A percentile compares a stretch with the other conserved stretches of the same genome.
These are phyloP conservation scores for Onygenales sp. DNA, from an alignment of 2,329 filamentous ascomycete genomes.

Conservation along the genomic window DNA sequence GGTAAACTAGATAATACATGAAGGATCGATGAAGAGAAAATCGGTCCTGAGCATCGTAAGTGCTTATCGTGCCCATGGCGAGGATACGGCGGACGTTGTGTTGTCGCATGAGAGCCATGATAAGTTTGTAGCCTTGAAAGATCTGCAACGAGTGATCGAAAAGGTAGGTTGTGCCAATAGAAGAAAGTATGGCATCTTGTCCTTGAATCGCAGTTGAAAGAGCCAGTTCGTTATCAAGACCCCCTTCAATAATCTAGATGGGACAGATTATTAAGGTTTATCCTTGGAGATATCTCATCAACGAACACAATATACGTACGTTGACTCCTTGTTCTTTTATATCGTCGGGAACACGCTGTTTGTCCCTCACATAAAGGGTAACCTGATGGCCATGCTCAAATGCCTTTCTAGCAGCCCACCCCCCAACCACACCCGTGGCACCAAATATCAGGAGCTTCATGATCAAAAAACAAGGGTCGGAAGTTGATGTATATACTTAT, in stretches of 20 bases:
- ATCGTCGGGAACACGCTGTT: conserved; percentile 7
- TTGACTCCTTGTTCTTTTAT: conserved; percentile 4
- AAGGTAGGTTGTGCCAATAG: conserved; percentile 9
- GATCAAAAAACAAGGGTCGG: conserved; percentile 5
- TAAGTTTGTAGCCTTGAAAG: conserved; percentile 7
- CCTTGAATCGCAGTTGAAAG: conserved; percentile 10
- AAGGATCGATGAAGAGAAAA: conserved; percentile 11
- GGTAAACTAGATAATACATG: conserved; percentile 7
- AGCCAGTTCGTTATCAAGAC: conserved; percentile 6
- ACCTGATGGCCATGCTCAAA: conserved; percentile 9
- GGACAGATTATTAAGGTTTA: no score
- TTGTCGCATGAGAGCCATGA: conserved; percentile 20
- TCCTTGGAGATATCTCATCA: not conserved
- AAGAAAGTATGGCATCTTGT: conserved; percentile 15
- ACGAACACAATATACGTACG: not conserved
- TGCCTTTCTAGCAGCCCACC: conserved; percentile 8
- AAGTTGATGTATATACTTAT: no score
- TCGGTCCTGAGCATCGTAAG: conserved; percentile 16
- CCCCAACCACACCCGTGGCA: conserved; percentile 7
- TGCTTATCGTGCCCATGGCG: conserved; percentile 25
- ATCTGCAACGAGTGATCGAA: conserved; percentile 1
- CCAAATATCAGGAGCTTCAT: conserved; percentile 18
- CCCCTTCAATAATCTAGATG: conserved; percentile 9
- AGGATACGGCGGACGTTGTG: conserved; percentile 24
- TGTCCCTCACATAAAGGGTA: conserved; percentile 15